These are phyloP conservation scores for Pseudophaeomoniella oleicola DNA, from an alignment of 2,329 filamentous ascomycete genomes.

Conservation along the genomic window DNA sequence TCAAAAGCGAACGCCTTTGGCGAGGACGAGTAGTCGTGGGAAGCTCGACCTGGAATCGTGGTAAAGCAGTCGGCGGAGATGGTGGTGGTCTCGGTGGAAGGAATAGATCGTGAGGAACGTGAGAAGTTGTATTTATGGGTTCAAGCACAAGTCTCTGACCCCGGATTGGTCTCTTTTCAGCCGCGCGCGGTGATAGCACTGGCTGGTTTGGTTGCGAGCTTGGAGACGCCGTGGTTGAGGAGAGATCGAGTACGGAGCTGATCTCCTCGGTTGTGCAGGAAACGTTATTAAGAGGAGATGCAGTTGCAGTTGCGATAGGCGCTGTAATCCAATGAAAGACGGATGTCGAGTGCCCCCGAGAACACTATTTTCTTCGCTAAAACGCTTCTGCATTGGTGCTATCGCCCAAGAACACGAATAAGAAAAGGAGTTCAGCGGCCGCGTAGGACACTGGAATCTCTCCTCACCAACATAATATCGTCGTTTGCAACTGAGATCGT, in stretches of 20 bases:
- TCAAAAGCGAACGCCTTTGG: constrained; percentile 11
- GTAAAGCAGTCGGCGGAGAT: constrained; percentile 2
- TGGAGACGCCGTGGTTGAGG: constrained; percentile 8
- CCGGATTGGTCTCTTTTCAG: constrained; percentile 17
- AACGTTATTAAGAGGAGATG: neutral
- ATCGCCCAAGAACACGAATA: too few species aligned
- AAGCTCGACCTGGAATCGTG: constrained; percentile 9
- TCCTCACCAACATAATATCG: neutral
- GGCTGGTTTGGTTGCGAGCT: constrained; percentile 2
- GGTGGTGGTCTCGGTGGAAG: constrained; percentile 5
- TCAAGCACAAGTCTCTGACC: constrained; percentile 10
- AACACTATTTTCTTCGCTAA: neutral
- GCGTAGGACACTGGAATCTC: neutral
- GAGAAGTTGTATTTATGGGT: constrained; percentile 1
- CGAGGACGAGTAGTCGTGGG: constrained; percentile 10
- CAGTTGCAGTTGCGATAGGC: neutral
- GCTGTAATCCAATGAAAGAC: neutral
- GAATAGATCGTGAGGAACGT: constrained; percentile 7
- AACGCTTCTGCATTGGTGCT: neutral
- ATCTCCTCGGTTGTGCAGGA: neutral
- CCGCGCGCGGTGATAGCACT: constrained; percentile 22
- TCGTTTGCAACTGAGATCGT: neutral
- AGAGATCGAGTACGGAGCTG: neutral
- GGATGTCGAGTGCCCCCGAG: neutral
- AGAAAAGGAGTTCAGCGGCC: too few species aligned